These are phyloP conservation scores for Alternaria sp. DNA, from an alignment of 2,329 filamentous ascomycete genomes.

Conservation along the genomic window DNA sequence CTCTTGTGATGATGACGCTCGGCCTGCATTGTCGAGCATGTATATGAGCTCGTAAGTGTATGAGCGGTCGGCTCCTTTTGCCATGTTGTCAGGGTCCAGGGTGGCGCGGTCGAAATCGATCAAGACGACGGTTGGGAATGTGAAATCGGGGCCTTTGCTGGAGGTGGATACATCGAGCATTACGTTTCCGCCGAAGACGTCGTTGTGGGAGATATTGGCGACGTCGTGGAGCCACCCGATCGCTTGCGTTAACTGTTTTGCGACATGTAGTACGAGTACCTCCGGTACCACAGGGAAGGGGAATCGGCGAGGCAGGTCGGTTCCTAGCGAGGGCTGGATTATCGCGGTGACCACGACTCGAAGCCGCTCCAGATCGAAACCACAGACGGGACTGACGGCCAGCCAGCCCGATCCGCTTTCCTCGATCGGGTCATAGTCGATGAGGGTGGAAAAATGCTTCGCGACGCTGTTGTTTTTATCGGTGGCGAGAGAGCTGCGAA, in stretches of 20 bases:
- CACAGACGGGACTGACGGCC: background rate
- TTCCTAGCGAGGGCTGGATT: background rate
- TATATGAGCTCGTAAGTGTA: background rate
- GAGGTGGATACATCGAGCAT: background rate
- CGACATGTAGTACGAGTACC: background rate
- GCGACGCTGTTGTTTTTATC: accelerated
- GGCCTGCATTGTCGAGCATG: background rate
- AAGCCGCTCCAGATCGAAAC: background rate
- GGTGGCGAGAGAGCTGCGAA: background rate
- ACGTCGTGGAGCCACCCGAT: background rate
- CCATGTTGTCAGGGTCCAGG: background rate
- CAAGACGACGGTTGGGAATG: background rate
- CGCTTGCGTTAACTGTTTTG: background rate
- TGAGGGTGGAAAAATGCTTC: background rate
- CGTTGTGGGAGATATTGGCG: background rate
- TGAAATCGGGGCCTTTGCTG: background rate
- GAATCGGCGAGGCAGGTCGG: no score
- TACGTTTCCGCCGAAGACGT: background rate
- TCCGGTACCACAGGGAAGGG: background rate
- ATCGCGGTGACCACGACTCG: background rate
- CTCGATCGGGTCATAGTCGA: background rate
- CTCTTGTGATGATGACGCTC: background rate
- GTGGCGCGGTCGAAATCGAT: background rate
- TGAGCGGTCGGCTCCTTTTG: background rate
- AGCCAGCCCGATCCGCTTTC: background rate